A percentile compares a stretch with the other conserved stretches of the same genome.
phyloP scores from a whole-genome alignment of 192 early-diverging fungal genomes.

The Ramicandelaber brevisporus region DNA sequence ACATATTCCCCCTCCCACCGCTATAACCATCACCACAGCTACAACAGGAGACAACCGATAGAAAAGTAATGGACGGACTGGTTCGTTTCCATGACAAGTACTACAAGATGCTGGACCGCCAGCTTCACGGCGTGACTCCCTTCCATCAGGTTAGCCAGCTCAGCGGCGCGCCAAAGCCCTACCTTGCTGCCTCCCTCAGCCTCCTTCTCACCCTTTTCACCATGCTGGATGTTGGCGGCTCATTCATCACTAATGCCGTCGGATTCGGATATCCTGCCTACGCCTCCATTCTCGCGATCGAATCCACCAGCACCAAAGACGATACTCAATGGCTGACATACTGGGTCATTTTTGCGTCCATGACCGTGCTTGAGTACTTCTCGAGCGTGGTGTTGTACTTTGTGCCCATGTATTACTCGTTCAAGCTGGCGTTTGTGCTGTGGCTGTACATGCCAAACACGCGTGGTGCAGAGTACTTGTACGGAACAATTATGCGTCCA shows the following conservation, averaged over 20 bases:
- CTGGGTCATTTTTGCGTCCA: conserved; percentile 77
- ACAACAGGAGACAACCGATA: too few relatives aligned
- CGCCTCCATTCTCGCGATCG: conserved; percentile 78
- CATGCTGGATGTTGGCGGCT: conserved; percentile 69
- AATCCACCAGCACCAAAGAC: conserved; percentile 44
- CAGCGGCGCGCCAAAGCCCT: too few relatives aligned
- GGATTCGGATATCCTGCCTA: conserved; percentile 90
- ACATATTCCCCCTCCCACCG: too few relatives aligned
- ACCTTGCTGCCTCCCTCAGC: conserved; percentile 24
- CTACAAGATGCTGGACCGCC: too few relatives aligned
- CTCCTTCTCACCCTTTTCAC: conserved; percentile 40
- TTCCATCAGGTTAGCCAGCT: too few relatives aligned
- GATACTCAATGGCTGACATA: conserved; percentile 82
- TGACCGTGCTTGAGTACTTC: conserved; percentile 76
- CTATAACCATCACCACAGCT: too few relatives aligned
- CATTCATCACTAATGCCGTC: conserved; percentile 54
- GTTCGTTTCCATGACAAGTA: too few relatives aligned
- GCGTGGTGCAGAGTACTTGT: too few relatives aligned
- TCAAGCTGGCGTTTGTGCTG: conserved; percentile 74
- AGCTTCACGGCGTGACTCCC: too few relatives aligned
- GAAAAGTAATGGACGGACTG: too few relatives aligned
- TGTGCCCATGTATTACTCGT: conserved; percentile 82
- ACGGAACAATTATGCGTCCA: too few relatives aligned
- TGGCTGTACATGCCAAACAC: too few relatives aligned
- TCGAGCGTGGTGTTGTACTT: conserved; percentile 70